These are phyloP conservation scores for Nakazawaea ambrosiae DNA, from an alignment of 805 yeast genomes.

Conservation along the genomic window DNA sequence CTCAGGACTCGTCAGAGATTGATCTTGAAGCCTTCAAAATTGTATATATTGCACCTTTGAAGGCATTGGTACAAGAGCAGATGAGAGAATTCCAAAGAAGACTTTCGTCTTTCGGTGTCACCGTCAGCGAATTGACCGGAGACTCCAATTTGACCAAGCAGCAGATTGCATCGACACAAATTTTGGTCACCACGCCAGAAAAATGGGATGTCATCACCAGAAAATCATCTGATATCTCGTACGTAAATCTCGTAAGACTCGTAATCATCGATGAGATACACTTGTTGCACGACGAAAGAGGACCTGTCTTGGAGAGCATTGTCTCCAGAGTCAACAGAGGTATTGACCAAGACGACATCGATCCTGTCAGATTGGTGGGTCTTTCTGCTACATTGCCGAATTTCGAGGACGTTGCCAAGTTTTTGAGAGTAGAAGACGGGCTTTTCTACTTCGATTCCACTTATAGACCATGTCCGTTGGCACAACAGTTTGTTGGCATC, in stretches of 20 bases:
- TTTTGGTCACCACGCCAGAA: slow-evolving; percentile 91
- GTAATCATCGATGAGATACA: slow-evolving; percentile 90
- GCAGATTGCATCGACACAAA: slow-evolving; percentile 72
- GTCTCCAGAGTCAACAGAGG: slow-evolving; percentile 66
- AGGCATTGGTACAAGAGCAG: slow-evolving; percentile 94
- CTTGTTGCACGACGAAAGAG: slow-evolving; percentile 87
- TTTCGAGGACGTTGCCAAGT: slow-evolving; percentile 77
- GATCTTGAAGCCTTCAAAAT: slow-evolving; percentile 56
- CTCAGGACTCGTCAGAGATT: slow-evolving; percentile 40
- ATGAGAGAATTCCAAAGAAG: slow-evolving; percentile 78
- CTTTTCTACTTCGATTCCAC: slow-evolving; percentile 77
- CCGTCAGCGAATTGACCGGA: slow-evolving; percentile 85
- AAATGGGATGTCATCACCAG: slow-evolving; percentile 96
- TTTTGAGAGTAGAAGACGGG: slow-evolving; percentile 65
- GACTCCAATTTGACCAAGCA: slow-evolving; percentile 71
- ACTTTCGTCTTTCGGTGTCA: slow-evolving; percentile 54
- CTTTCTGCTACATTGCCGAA: slow-evolving; percentile 92
- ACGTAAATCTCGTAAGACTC: slow-evolving; percentile 56
- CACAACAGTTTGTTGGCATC: slow-evolving; percentile 82
- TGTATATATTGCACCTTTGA: slow-evolving; percentile 87
- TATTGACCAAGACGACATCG: slow-evolving; percentile 34
- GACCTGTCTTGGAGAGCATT: slow-evolving; percentile 87
- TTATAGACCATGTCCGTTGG: slow-evolving; percentile 88
- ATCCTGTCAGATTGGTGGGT: slow-evolving; percentile 64
- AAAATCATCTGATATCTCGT: slow-evolving; percentile 62